Percentiles rank a stretch among this genome's conserved stretches.
Conservation (phyloP, 495 filamentous ascomycete species). For the Penicillium herquei region DNA sequence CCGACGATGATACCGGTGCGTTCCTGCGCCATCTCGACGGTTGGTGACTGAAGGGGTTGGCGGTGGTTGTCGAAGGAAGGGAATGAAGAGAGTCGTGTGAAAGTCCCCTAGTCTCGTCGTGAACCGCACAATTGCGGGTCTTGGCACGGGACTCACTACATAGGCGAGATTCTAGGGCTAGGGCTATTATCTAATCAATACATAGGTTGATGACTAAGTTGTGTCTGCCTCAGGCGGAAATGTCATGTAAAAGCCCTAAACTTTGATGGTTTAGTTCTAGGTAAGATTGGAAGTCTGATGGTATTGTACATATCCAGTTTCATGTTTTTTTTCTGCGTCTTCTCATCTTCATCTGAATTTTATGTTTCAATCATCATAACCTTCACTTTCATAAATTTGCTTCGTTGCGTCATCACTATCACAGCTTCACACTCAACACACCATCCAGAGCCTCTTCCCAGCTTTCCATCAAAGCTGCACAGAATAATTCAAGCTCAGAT, state of each 20-base stretch:
- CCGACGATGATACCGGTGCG: constrained; percentile 77
- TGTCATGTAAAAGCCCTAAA: constrained; percentile 3
- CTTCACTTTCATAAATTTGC: too few species aligned
- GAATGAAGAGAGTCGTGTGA: constrained; percentile 35
- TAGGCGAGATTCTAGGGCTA: constrained; percentile 39
- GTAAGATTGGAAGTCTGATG: too few species aligned
- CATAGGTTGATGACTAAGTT: constrained; percentile 8
- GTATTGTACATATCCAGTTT: too few species aligned
- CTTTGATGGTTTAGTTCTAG: neutral
- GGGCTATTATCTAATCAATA: constrained; percentile 8
- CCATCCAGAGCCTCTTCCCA: constrained; percentile 47
- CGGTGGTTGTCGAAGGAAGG: constrained; percentile 43
- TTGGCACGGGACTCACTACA: constrained; percentile 32
- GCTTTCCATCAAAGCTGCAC: constrained; percentile 45
- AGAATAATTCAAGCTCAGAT: constrained; percentile 41
- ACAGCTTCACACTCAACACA: constrained; percentile 34
- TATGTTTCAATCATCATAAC: neutral
- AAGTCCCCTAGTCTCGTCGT: constrained; percentile 34
- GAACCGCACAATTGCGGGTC: constrained; percentile 31
- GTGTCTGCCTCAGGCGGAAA: neutral
- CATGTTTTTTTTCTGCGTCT: too few species aligned
- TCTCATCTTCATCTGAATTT: neutral
- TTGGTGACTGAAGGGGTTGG: constrained; percentile 44
- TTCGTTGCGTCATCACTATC: constrained; percentile 1
- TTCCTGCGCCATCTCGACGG: constrained; percentile 59